Evolutionary conservation across 768 basidiomycete species (phyloP), one percentile per base, ranked within the genome.

Genomic region (Dacryopinax spathularia): DNA sequence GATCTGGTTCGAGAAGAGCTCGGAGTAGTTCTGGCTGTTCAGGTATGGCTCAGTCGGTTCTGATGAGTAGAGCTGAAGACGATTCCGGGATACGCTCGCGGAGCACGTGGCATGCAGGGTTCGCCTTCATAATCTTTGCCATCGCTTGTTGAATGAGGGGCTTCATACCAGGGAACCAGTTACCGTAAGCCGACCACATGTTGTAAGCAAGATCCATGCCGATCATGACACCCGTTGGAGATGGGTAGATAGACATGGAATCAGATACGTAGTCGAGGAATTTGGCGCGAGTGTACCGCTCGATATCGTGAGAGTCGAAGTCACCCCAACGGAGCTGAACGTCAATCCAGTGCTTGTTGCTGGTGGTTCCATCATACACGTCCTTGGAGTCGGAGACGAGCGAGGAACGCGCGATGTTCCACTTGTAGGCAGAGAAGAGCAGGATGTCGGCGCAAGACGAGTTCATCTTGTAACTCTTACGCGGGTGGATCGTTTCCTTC

Each of bases 381-480:
- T 98, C 96, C 75, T 97, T 96, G 72, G 83, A 89, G 70, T 99
- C 95, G 6, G 93, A 94, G 27, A 94, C 87, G 27, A 99, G 84
- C 2, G 92, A 95, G 1, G 96, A 96, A 20, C 95, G 85, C 3
- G 94, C 85, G 65, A 98, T 96, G 74, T 96, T 97, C 96, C 96
- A 99, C 83, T 91, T 92, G 75, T 91, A 89, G 1, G 90, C 88
- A 13, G 93, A 96, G 83, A 99, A 98, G 60, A 99, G 80, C 20
- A 99, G 80, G 71, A 99, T 95, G 71, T 99, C 96, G 61, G 95
- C 95, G 68, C 95, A 97, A 20, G 93, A 95, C 7, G 93, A 96
- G 77, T 99, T 99, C 96, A 99, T 98, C 84, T 99, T 99, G 84
- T 99, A 99, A 80, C 92, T 96, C 81, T 97, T 97, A 77, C 95